Percentiles rank a stretch among this genome's conserved stretches.
Conservation (phyloP, 495 filamentous ascomycete genomes). For the Aspergillus saccharolyticus region DNA sequence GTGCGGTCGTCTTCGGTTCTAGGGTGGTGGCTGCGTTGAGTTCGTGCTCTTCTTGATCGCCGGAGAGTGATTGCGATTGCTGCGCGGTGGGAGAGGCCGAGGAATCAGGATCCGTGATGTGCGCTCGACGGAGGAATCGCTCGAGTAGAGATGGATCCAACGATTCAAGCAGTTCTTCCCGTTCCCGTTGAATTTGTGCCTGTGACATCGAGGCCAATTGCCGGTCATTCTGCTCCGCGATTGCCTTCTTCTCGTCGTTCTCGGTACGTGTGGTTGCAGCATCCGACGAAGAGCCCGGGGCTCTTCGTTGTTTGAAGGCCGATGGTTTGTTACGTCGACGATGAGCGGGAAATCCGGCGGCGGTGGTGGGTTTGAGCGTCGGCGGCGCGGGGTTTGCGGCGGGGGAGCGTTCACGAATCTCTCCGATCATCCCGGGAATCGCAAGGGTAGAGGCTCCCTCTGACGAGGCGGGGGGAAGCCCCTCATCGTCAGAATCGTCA, state of each 20-base stretch:
- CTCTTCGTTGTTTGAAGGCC: constrained; percentile 69
- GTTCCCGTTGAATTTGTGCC: constrained; percentile 71
- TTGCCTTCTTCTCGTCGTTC: constrained; percentile 55
- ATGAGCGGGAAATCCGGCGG: constrained; percentile 86
- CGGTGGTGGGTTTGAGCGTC: constrained; percentile 53
- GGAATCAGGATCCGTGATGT: constrained; percentile 57
- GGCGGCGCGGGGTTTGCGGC: constrained; percentile 49
- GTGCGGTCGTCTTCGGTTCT: neutral
- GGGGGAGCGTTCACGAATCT: constrained; percentile 70
- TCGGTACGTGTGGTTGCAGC: neutral
- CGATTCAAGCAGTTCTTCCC: constrained; percentile 63
- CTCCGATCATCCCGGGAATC: constrained; percentile 55
- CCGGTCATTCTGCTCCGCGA: constrained; percentile 76
- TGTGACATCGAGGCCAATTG: constrained; percentile 74
- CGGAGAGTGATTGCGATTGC: neutral
- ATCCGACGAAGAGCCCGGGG: constrained; percentile 13
- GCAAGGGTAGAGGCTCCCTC: constrained; percentile 18
- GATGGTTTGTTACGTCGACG: constrained; percentile 69
- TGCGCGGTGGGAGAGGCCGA: neutral
- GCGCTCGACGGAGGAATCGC: constrained; percentile 70
- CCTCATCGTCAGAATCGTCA: constrained; percentile 37
- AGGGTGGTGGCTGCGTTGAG: neutral
- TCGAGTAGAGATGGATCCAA: constrained; percentile 70
- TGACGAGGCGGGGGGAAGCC: constrained; percentile 16
- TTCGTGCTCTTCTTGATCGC: neutral